Conservation (phyloP, 257 asterid genomes). For the Nicotiana noctiflora region DNA sequence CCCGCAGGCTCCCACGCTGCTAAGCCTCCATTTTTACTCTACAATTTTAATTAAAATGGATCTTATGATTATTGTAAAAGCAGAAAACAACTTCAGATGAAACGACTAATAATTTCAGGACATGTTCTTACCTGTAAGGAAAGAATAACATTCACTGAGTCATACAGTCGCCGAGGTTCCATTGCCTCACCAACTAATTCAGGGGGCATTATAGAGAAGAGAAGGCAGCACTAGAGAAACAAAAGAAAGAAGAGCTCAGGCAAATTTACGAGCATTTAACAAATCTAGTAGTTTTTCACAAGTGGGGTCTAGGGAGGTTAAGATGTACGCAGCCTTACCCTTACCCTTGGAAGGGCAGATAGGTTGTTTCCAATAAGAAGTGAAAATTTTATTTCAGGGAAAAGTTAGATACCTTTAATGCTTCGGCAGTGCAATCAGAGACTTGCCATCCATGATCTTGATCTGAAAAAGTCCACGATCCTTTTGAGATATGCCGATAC, state of each 20-base stretch:
- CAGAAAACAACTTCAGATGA: not conserved
- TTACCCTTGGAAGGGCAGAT: no score
- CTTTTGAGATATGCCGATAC: conserved; percentile 83
- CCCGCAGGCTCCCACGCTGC: conserved; percentile 99
- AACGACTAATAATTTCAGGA: not conserved
- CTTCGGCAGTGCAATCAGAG: conserved; percentile 98
- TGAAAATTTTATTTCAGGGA: not conserved
- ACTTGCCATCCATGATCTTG: conserved; percentile 99
- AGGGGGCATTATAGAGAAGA: conserved; percentile 70
- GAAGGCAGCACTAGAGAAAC: conserved; percentile 59
- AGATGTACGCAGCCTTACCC: no score
- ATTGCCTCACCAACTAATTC: conserved; percentile 65
- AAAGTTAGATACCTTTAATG: conserved; percentile 48
- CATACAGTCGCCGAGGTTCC: conserved; percentile 55
- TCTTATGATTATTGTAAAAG: not conserved
- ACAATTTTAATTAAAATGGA: conserved; percentile 11
- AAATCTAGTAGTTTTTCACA: no score
- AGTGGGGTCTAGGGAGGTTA: no score
- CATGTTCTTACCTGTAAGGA: conserved; percentile 54
- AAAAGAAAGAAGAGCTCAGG: not conserved
- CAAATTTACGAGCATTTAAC: not conserved
- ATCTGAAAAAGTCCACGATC: conserved; percentile 92
- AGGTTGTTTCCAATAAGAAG: no score
- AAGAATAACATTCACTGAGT: conserved; percentile 67
- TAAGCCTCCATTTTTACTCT: conserved; percentile 90